Conservation (phyloP, 75 land plant genomes). For the Pinus taeda region DNA sequence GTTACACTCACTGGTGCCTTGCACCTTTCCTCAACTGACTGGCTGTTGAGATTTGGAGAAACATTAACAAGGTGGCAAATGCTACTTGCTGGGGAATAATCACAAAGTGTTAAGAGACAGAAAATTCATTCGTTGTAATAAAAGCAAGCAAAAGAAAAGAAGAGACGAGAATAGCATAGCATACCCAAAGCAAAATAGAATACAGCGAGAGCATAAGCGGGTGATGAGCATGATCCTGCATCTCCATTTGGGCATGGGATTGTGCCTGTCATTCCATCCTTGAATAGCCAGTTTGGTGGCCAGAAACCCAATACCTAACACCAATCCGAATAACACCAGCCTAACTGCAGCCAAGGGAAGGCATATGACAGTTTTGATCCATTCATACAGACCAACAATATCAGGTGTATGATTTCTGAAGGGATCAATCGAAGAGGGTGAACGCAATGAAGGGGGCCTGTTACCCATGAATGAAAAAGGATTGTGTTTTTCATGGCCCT, state of each 20-base stretch:
- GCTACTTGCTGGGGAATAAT: no score
- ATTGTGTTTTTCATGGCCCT: neutral
- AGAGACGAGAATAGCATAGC: neutral
- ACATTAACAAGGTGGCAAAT: no score
- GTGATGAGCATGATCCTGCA: slow-evolving; percentile 69
- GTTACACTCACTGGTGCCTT: no score
- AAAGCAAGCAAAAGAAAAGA: neutral
- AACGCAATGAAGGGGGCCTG: neutral
- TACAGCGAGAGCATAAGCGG: slow-evolving; percentile 54
- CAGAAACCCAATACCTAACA: slow-evolving; percentile 49
- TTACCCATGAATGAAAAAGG: neutral
- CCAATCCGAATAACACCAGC: slow-evolving; percentile 52
- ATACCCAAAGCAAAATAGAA: slow-evolving; percentile 93
- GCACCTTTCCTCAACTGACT: no score
- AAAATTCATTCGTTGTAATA: no score
- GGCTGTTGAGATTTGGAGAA: no score
- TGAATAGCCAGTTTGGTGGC: slow-evolving; percentile 54
- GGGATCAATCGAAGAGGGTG: slow-evolving; percentile 48
- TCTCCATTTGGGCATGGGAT: slow-evolving; percentile 84
- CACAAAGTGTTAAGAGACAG: no score
- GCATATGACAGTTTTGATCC: slow-evolving; percentile 57
- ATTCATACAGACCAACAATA: slow-evolving; percentile 72
- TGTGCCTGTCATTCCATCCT: slow-evolving; percentile 74
- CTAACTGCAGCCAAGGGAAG: slow-evolving; percentile 63
- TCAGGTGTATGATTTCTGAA: slow-evolving; percentile 68